Evolutionary conservation across 2,329 filamentous ascomycete genomes (phyloP).

Genomic region (Fusarium tanahbumbuense): DNA sequence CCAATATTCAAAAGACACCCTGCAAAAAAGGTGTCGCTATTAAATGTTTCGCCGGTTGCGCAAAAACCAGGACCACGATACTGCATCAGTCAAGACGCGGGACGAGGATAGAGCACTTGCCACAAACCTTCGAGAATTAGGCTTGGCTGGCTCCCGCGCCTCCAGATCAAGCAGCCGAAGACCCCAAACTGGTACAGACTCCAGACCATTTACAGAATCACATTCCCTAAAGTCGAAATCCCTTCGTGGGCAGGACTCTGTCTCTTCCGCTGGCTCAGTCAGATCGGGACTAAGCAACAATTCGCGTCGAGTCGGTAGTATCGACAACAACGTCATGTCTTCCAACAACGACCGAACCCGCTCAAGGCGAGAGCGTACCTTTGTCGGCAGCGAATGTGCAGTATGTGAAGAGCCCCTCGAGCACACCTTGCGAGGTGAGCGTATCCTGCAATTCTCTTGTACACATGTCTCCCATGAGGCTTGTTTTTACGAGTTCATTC

Average conservation of each 20-base stretch:
- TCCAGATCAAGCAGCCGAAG: conserved; percentile 41
- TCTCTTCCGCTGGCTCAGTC: conserved; percentile 50
- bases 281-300: conserved; percentile 49
- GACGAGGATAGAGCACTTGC: conserved; percentile 42
- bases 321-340: conserved; percentile 59
- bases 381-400: conserved; percentile 93
- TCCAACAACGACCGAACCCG: conserved; percentile 75
- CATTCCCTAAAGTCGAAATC: conserved; percentile 46
- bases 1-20: conserved; percentile 17
- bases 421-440: conserved; percentile 92
- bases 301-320: conserved; percentile 52
- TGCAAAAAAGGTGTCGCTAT: conserved; percentile 37
- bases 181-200: conserved; percentile 45
- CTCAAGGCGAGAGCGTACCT: conserved; percentile 88
- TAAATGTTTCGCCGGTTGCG: conserved; percentile 56
- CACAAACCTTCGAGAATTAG: conserved; percentile 46
- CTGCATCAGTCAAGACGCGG: conserved; percentile 31
- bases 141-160: conserved; percentile 44
- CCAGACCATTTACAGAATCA: conserved; percentile 46
- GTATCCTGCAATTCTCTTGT: conserved; percentile 95
- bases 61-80: conserved; percentile 47
- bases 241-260: conserved; percentile 47
- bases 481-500: conserved; percentile 98
- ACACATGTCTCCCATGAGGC: conserved; percentile 98
- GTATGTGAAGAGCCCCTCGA: conserved; percentile 97